phyloP scores from a whole-genome alignment of 2,329 filamentous ascomycete genomes.

The Rhytidhysteron rufulum region DNA sequence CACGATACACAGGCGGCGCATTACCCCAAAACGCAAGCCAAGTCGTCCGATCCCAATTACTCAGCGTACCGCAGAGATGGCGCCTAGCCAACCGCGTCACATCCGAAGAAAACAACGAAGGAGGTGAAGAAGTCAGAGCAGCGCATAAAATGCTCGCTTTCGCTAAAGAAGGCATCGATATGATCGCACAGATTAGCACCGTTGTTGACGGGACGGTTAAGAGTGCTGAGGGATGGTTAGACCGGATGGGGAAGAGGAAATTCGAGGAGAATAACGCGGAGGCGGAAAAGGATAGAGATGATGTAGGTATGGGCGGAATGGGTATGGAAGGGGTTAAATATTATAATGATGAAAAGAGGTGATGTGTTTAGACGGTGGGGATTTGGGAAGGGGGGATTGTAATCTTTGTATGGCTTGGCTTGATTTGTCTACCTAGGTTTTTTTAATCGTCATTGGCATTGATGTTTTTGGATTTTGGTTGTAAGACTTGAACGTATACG shows the following conservation, averaged over 20 bases:
- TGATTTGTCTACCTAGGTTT: too few relatives aligned
- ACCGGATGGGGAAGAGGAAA: conserved; percentile 57
- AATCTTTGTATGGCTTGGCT: too few relatives aligned
- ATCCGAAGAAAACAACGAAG: conserved; percentile 8
- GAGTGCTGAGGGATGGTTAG: conserved; percentile 89
- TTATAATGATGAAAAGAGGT: too few relatives aligned
- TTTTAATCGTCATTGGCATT: too few relatives aligned
- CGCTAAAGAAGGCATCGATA: conserved; percentile 85
- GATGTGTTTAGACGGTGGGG: too few relatives aligned
- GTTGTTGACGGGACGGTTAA: conserved; percentile 86
- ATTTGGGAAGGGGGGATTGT: too few relatives aligned
- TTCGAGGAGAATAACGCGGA: conserved; percentile 2
- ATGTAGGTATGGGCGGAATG: too few relatives aligned
- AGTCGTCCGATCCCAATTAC: conserved; percentile 78
- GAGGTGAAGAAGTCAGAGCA: conserved; percentile 46
- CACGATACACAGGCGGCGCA: conserved; percentile 85
- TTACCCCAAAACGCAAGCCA: conserved; percentile 83
- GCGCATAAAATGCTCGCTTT: conserved; percentile 80
- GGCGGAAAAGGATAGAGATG: background rate
- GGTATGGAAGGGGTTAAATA: too few relatives aligned
- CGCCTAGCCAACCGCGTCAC: conserved; percentile 61
- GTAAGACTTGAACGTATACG: too few relatives aligned
- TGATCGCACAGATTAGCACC: conserved; percentile 86
- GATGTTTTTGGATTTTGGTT: too few relatives aligned
- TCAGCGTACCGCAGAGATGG: conserved; percentile 80